phyloP scores from a whole-genome alignment of 2,329 filamentous ascomycete genomes.

The Fusarium secorum region DNA sequence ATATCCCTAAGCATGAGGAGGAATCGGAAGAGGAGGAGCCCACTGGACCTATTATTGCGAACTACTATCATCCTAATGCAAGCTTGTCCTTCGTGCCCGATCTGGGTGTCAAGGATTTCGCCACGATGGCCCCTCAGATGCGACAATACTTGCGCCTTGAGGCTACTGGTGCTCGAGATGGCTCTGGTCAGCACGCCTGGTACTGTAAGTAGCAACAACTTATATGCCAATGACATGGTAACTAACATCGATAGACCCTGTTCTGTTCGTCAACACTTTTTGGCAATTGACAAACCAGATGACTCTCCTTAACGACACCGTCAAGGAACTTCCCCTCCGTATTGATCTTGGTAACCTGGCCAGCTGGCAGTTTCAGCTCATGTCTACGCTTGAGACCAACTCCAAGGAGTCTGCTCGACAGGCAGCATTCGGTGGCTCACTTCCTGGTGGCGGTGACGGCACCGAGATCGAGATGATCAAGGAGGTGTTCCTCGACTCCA shows the following conservation, averaged over 20 bases:
- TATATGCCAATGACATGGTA: neutral
- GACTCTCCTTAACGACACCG: constrained; percentile 89
- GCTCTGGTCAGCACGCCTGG: constrained; percentile 87
- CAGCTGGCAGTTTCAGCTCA: constrained; percentile 88
- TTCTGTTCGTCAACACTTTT: constrained; percentile 93
- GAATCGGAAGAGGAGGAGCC: constrained; percentile 62
- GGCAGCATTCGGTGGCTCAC: constrained; percentile 75
- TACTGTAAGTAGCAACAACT: constrained; percentile 63
- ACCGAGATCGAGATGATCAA: constrained; percentile 98
- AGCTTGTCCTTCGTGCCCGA: constrained; percentile 88
- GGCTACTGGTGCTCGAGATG: constrained; percentile 80
- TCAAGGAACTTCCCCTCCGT: constrained; percentile 80
- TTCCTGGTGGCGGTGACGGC: constrained; percentile 84
- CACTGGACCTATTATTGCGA: constrained; percentile 75
- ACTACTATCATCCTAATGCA: constrained; percentile 95
- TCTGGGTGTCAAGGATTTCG: constrained; percentile 73
- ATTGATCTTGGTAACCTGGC: constrained; percentile 83
- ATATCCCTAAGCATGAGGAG: constrained; percentile 49
- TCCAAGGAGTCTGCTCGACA: constrained; percentile 83
- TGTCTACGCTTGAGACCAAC: constrained; percentile 85
- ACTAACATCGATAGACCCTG: constrained; percentile 62
- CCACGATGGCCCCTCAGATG: constrained; percentile 73
- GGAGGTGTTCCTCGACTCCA: constrained; percentile 91
- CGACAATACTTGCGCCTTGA: constrained; percentile 84
- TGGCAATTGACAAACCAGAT: constrained; percentile 95